Evolutionary conservation across 2,329 filamentous ascomycete genomes (phyloP), one percentile per base, ranked within the genome.

Genomic region (Cladophialophora immunda): DNA sequence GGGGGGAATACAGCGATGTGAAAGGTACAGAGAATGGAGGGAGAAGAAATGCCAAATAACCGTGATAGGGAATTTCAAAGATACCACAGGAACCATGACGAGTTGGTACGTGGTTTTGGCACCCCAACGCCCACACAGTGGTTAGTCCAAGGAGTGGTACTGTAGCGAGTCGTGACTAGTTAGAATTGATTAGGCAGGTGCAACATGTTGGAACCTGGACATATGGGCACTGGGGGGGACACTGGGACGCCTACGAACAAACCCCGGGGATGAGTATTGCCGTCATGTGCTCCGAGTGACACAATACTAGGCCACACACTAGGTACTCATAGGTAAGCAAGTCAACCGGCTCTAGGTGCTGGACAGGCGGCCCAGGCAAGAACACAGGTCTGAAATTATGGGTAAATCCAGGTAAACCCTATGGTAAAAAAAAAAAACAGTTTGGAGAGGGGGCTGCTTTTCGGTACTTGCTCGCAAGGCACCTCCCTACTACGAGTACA

Each of bases 141-240:
- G 19, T 50, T 25, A 50, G 19, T 45, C 17, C 17, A 45, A 8
- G n/a, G 38, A 45, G 38, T 45, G 45, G 32, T 34, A 34, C n/a
- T n/a, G 32, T 34, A 19, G 15, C 17, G 13, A 41, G n/a, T 41
- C 4, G 38, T n/a, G 38, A 41, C 17, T 41, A 17, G 15, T 41
- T 41, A 41, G 38, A 41, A 41, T 41, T 41, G 38, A 41, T 41
- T 41, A 41, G 38, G 38, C 38, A 41, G 38, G 15, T 41, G 38
- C 11, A 41, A 41, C 38, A 41, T n/a, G 38, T 41, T 41, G 36
- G 36, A 41, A 41, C 17, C 17, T 17, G 36, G 36, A 41, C 36
- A n/a, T 9, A 41, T n/a, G 17, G 36, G 9, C 15, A 41, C 36
- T n/a, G n/a, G n/a, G n/a, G n/a, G n/a, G 38, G 38, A 7, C 38